Evolutionary conservation across 345 rosid genomes (phyloP), one percentile per base, ranked within the genome.

Genomic region (Noccaea bulbosa): DNA sequence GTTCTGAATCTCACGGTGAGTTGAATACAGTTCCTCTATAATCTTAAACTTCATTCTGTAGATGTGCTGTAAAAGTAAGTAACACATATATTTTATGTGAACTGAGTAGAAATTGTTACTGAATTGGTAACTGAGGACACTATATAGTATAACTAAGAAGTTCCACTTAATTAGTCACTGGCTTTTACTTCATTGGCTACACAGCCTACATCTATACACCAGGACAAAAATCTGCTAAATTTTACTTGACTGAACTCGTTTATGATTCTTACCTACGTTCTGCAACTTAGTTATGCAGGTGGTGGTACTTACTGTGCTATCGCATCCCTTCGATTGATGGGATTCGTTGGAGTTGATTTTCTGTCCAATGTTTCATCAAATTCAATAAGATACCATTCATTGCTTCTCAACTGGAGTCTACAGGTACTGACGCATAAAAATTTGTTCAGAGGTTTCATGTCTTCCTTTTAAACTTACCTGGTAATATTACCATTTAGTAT

Each of bases 1-100:
- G 96, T 75, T 79, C 84, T 74, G 99, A 94, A 78, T 89, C 99
- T 64, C 99, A 91, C 80, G 99, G 99, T 94, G 81, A 87, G 97
- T 83, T 74, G 74, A 62, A 53, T 54, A 39, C 72, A 59, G 66
- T 55, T 65, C 24, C 22, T 71, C 49, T 12, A 8, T 49, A 8
- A 9, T 24, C 45, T 70, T 20, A 10, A 3, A 8, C 10, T 39
- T 39, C 30, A 11, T 53, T 69, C 37, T 54, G 22, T 62, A 6
- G 14, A 47, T 5, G 41, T 53, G 46, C 43, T 43, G 7, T 62
- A 2, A 8, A 46, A 46, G 22, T 11, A 53, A 20, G 39, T 17
- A 22, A 70, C 51, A 62, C 59, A 56, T 46, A 8, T 54, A 24
- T 8, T 24, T 12, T 27, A 5, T 40, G 46, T 58, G 15, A 58